Percentiles rank a stretch among this genome's conserved stretches.
phyloP scores from a whole-genome alignment of 257 asterid species.

The Jaltomata sinuosa region DNA sequence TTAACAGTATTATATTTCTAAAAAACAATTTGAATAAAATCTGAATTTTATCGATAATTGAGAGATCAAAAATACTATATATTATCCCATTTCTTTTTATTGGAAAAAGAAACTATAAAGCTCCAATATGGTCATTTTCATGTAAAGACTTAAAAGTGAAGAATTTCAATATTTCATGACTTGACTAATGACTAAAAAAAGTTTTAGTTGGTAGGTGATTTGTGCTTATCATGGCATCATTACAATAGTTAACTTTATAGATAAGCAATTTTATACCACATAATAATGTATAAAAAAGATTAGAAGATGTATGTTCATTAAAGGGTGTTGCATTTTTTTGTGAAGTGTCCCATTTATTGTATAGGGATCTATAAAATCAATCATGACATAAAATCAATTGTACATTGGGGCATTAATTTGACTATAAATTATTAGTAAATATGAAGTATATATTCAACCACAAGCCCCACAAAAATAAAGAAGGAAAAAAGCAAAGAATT shows the following conservation, averaged over 20 bases:
- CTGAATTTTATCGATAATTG: neutral
- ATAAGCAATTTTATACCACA: neutral
- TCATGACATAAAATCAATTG: neutral
- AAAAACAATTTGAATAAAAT: neutral
- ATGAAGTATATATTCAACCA: neutral
- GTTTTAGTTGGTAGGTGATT: constrained; percentile 16
- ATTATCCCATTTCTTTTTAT: neutral
- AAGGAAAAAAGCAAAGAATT: neutral
- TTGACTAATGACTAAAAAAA: neutral
- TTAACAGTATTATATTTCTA: neutral
- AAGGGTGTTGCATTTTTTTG: neutral
- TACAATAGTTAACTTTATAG: constrained; percentile 5
- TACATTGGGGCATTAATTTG: neutral
- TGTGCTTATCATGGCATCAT: constrained; percentile 1
- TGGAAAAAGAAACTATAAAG: neutral
- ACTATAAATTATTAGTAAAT: neutral
- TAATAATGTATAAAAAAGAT: neutral
- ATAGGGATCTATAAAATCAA: neutral
- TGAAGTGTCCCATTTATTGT: neutral
- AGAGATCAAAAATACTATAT: neutral
- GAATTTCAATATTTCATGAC: neutral
- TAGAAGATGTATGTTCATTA: neutral
- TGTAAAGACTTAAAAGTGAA: neutral
- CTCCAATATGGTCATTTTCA: constrained; percentile 12
- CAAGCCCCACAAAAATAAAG: neutral